phyloP scores from a whole-genome alignment of 1,284 basidiomycete genomes.

The Athelia sp. region DNA sequence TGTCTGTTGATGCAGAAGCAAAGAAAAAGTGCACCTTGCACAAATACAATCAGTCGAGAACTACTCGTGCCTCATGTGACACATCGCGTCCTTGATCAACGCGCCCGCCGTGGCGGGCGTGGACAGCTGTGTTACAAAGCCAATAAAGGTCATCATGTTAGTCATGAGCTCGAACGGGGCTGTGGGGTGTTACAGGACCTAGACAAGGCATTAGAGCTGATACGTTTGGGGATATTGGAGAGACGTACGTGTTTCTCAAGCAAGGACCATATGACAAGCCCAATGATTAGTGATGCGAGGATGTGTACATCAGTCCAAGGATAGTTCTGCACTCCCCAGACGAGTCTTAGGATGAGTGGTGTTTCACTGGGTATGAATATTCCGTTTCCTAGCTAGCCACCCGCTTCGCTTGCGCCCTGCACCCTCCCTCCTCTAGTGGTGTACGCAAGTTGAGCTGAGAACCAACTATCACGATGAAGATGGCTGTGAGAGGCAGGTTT shows the following conservation, averaged over 20 bases:
- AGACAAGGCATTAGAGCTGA: no score
- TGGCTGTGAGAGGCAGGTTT: neutral
- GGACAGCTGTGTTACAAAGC: neutral
- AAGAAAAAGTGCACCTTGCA: no score
- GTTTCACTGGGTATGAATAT: slow-evolving; percentile 8
- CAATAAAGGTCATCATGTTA: neutral
- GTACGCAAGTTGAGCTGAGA: neutral
- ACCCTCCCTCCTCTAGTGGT: neutral
- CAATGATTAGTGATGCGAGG: slow-evolving; percentile 9
- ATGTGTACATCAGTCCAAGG: slow-evolving; percentile 11
- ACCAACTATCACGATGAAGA: neutral
- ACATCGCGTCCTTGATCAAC: no score
- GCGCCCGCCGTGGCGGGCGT: no score
- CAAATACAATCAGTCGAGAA: no score
- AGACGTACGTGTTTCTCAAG: neutral
- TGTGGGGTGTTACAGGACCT: neutral
- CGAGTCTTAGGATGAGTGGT: slow-evolving; percentile 11
- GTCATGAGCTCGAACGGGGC: neutral
- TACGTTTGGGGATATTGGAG: no score
- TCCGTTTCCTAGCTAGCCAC: neutral
- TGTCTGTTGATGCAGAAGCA: no score
- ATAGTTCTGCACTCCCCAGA: slow-evolving; percentile 13
- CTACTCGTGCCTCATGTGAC: no score
- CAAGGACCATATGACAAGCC: slow-evolving; percentile 7
- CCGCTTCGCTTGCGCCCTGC: neutral